Conservation (phyloP, 805 yeast genomes). For the Candida railenensis region DNA sequence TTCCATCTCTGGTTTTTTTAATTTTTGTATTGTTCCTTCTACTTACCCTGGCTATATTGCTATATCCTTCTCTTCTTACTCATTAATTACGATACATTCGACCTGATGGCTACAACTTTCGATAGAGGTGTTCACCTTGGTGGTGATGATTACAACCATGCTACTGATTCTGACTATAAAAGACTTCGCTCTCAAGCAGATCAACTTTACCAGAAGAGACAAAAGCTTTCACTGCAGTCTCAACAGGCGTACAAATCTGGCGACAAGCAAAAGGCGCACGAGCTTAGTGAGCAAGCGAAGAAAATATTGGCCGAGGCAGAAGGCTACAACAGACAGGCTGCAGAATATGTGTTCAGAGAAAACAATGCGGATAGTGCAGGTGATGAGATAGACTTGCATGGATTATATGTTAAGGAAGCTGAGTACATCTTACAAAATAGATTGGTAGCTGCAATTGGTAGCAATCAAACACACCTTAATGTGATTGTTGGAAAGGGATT, state of each 20-base stretch:
- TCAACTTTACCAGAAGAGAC: constrained; percentile 56
- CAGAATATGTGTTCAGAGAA: constrained; percentile 82
- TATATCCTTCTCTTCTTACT: too few species aligned
- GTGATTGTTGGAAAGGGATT: constrained; percentile 93
- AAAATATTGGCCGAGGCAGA: constrained; percentile 62
- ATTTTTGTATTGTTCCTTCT: background rate
- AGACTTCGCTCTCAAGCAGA: constrained; percentile 68
- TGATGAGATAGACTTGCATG: constrained; percentile 92
- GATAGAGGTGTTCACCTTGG: constrained; percentile 28
- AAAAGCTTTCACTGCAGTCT: constrained; percentile 60
- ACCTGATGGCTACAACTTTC: constrained; percentile 6
- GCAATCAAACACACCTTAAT: constrained; percentile 59
- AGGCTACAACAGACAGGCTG: constrained; percentile 72
- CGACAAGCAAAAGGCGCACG: constrained; percentile 69
- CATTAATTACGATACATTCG: too few species aligned
- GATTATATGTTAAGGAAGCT: constrained; percentile 88
- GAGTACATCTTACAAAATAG: constrained; percentile 71
- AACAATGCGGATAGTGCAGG: constrained; percentile 84
- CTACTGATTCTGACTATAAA: constrained; percentile 63
- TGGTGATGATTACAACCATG: constrained; percentile 61
- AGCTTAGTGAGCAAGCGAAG: constrained; percentile 69
- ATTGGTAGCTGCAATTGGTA: constrained; percentile 60
- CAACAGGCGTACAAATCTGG: constrained; percentile 78
- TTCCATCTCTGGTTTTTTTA: background rate
- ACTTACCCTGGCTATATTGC: background rate